Conservation (phyloP, 1,139 yeast species). For the Pichia sp. region DNA sequence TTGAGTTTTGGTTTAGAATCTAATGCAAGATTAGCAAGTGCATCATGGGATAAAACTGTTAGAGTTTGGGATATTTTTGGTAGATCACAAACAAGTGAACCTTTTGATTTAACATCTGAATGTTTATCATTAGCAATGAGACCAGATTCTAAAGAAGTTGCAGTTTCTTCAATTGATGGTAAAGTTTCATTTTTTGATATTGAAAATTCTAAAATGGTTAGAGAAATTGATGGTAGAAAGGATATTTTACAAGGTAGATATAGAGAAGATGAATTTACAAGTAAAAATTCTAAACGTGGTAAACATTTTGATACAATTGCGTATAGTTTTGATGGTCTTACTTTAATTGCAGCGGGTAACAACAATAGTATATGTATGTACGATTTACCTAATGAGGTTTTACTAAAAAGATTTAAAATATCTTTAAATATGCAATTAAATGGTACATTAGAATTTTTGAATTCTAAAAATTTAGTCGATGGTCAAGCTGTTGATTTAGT, state of each 20-base stretch:
- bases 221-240: constrained; percentile 76
- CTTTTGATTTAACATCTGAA: constrained; percentile 78
- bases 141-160: constrained; percentile 88
- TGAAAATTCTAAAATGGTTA: constrained; percentile 73
- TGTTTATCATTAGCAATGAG: constrained; percentile 80
- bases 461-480: constrained; percentile 77
- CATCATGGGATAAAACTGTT: constrained; percentile 95
- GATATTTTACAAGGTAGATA: constrained; percentile 89
- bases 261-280: constrained; percentile 70
- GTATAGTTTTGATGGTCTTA: constrained; percentile 85
- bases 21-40: constrained; percentile 64
- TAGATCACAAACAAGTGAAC: constrained; percentile 81
- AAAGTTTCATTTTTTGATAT: constrained; percentile 79
- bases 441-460: constrained; percentile 77
- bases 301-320: constrained; percentile 76
- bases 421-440: constrained; percentile 86
- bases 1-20: constrained; percentile 80
- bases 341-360: constrained; percentile 88
- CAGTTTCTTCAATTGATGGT: constrained; percentile 87
- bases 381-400: constrained; percentile 81
- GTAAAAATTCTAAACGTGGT: constrained; percentile 77
- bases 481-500: constrained; percentile 81
- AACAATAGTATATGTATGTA: constrained; percentile 87
- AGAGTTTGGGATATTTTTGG: constrained; percentile 91
- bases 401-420: constrained; percentile 73